Conservation (phyloP, 768 basidiomycete genomes). For the Suillus hirtellus region DNA sequence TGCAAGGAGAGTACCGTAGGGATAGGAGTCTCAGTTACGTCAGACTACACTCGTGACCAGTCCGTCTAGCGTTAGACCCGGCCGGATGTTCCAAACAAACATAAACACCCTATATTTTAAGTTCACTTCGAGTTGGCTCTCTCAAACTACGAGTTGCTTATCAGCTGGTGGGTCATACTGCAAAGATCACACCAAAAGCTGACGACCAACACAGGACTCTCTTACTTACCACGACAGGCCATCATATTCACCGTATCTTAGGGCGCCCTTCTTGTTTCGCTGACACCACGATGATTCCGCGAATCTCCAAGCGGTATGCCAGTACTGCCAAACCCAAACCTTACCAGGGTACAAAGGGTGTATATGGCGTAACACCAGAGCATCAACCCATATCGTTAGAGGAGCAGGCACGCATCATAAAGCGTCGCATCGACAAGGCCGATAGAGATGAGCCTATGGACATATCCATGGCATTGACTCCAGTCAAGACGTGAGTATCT, state of each 20-base stretch:
- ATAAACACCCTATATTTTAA: background rate
- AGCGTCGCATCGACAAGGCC: slow-evolving; percentile 36
- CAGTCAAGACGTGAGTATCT: slow-evolving; percentile 36
- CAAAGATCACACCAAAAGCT: background rate
- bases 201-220: background rate
- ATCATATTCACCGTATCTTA: background rate
- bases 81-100: slow-evolving; percentile 3
- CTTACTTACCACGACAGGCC: background rate
- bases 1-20: no score
- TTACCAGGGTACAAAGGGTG: slow-evolving; percentile 8
- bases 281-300: slow-evolving; percentile 9
- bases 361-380: background rate
- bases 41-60: no score
- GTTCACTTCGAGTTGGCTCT: background rate
- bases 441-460: slow-evolving; percentile 45
- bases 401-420: slow-evolving; percentile 16
- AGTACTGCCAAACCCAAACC: slow-evolving; percentile 8
- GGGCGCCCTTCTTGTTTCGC: background rate
- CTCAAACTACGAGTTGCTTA: background rate
- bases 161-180: background rate
- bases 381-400: slow-evolving; percentile 29
- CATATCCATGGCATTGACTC: slow-evolving; percentile 36
- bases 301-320: slow-evolving; percentile 10
- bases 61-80: background rate
- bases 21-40: background rate